phyloP scores from a whole-genome alignment of 139 green algal genomes.

The Micromonas pusilla region DNA sequence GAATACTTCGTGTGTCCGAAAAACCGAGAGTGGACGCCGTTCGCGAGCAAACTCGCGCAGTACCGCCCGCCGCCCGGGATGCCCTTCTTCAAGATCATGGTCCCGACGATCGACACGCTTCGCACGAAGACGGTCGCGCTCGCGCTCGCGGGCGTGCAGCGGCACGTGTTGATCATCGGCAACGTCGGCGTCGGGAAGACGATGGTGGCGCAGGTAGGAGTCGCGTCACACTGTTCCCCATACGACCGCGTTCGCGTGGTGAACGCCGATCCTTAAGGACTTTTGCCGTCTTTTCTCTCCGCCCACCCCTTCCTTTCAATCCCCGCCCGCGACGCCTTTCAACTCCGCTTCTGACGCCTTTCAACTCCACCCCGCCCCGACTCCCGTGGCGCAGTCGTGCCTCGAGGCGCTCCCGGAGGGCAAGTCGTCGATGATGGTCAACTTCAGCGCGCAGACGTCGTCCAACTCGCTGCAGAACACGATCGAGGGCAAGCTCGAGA shows the following conservation, averaged over 20 bases:
- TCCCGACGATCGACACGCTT: constrained; percentile 65
- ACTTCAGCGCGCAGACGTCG: constrained; percentile 55
- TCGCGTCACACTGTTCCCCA: too few species aligned
- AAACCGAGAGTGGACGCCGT: constrained; percentile 51
- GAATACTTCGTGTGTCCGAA: constrained; percentile 67
- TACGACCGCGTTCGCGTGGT: too few species aligned
- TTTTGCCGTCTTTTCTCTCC: too few species aligned
- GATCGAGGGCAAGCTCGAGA: constrained; percentile 76
- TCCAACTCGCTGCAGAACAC: constrained; percentile 53
- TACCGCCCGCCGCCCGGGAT: constrained; percentile 51
- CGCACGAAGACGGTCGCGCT: constrained; percentile 53
- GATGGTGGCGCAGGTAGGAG: too few species aligned
- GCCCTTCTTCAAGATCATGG: constrained; percentile 69
- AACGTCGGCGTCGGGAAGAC: constrained; percentile 74
- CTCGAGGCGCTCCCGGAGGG: constrained; percentile 49
- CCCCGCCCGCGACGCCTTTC: too few species aligned
- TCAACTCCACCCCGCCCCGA: too few species aligned
- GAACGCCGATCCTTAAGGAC: too few species aligned
- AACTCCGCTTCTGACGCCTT: too few species aligned
- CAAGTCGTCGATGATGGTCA: constrained; percentile 53
- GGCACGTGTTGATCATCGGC: constrained; percentile 64
- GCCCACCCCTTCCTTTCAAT: too few species aligned
- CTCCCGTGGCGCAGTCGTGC: constrained; percentile 48
- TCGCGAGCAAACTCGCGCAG: constrained; percentile 58
- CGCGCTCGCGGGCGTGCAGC: constrained; percentile 40